Evolutionary conservation across 2,329 filamentous ascomycete genomes (phyloP).

Genomic region (Venturia carpophila): DNA sequence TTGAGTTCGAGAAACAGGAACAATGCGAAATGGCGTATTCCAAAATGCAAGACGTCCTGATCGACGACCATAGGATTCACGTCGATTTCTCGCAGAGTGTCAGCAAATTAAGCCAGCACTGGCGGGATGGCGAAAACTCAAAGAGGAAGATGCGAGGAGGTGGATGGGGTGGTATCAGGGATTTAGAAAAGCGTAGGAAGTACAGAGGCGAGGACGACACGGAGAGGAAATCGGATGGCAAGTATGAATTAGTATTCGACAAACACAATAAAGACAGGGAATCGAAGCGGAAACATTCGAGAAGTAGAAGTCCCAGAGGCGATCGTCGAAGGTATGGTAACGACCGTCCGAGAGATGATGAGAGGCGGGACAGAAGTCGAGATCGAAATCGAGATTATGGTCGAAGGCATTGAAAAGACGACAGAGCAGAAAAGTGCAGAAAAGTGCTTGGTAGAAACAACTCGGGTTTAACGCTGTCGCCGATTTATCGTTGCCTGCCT

Average conservation of each 20-base stretch:
- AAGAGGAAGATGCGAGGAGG: conserved; percentile 63
- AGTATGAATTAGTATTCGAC: conserved; percentile 76
- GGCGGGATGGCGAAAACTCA: conserved; percentile 76
- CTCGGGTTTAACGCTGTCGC: too few species aligned
- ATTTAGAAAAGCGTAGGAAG: conserved; percentile 82
- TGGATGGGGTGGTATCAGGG: conserved; percentile 84
- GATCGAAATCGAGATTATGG: conserved; percentile 34
- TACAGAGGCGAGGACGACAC: conserved; percentile 59
- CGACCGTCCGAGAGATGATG: conserved; percentile 27
- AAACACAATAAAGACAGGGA: conserved; percentile 56
- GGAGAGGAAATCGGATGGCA: conserved; percentile 38
- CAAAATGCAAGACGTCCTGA: conserved; percentile 97
- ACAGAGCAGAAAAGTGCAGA: neutral
- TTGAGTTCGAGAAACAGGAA: conserved; percentile 88
- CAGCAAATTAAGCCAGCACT: conserved; percentile 76
- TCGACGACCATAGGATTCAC: conserved; percentile 95
- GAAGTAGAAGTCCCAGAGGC: conserved; percentile 17
- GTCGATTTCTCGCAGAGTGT: conserved; percentile 98
- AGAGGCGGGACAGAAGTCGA: conserved; percentile 29
- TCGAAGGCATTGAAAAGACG: conserved; percentile 22
- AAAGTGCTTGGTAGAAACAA: too few species aligned
- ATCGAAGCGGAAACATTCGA: conserved; percentile 32
- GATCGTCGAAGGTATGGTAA: conserved; percentile 4
- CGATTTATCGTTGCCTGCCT: too few species aligned
- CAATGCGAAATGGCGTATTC: conserved; percentile 94